phyloP scores from a whole-genome alignment of 495 filamentous ascomycete genomes.

The Penicillium cataractarum region DNA sequence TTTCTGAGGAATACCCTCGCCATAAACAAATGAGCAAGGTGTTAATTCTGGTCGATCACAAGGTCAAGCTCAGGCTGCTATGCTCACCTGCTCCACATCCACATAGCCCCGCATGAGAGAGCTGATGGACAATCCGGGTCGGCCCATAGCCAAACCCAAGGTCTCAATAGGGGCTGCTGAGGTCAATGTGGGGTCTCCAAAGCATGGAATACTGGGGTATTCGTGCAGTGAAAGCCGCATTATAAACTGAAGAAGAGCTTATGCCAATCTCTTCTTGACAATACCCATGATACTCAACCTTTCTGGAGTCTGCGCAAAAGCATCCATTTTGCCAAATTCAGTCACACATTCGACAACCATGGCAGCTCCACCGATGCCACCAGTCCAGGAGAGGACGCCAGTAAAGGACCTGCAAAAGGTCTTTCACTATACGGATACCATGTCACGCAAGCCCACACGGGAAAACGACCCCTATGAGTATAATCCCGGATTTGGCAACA shows the following conservation, averaged over 20 bases:
- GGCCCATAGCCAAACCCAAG: constrained; percentile 5
- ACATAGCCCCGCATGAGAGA: constrained; percentile 17
- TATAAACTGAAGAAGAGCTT: background rate
- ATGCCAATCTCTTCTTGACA: background rate
- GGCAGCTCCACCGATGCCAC: constrained; percentile 28
- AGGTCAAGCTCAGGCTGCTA: background rate
- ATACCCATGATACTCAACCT: background rate
- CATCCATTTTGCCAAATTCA: background rate
- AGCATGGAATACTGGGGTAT: background rate
- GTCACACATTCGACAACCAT: constrained; percentile 12
- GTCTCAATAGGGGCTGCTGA: constrained; percentile 1
- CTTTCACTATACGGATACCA: constrained; percentile 50
- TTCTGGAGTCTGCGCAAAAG: background rate
- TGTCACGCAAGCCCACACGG: constrained; percentile 44
- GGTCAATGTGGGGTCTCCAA: constrained; percentile 13
- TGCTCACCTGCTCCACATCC: constrained; percentile 19
- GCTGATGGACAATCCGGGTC: constrained; percentile 3
- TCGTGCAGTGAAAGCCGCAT: background rate
- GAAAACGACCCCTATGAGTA: constrained; percentile 50
- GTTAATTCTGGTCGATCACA: background rate
- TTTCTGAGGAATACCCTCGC: background rate
- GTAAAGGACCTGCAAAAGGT: constrained; percentile 44
- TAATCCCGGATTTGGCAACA: constrained; percentile 44
- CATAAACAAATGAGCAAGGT: background rate
- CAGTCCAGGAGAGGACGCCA: constrained; percentile 32